Conservation (phyloP, 2,329 filamentous ascomycete species). For the Reticulascus tulasneorum region DNA sequence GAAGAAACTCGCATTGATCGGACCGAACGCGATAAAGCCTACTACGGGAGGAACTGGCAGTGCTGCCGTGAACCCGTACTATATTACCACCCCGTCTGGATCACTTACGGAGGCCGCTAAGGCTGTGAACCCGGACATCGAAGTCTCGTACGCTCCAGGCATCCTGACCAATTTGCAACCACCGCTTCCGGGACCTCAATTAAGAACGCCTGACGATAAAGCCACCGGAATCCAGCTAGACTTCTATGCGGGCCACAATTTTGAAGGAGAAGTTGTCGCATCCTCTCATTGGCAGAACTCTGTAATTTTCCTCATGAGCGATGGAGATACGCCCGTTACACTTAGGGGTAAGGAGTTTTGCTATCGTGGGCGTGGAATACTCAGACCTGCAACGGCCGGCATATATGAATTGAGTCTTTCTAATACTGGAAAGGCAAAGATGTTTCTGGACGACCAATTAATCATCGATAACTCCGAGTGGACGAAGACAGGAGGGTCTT, state of each 20-base stretch:
- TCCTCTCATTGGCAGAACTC: conserved; percentile 15
- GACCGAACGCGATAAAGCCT: conserved; percentile 14
- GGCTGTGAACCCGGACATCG: conserved; percentile 1
- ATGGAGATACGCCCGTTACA: conserved; percentile 13
- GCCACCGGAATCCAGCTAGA: conserved; percentile 12
- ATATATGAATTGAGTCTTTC: conserved; percentile 22
- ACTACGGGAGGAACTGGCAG: conserved; percentile 18
- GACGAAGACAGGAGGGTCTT: conserved; percentile 33
- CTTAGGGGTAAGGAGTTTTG: conserved; percentile 20
- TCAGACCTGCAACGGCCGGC: conserved; percentile 22
- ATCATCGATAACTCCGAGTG: conserved; percentile 42
- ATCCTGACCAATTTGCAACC: conserved; percentile 15
- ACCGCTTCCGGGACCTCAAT: conserved; percentile 4
- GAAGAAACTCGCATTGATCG: conserved; percentile 15
- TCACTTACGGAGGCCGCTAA: conserved; percentile 4
- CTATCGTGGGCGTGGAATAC: conserved; percentile 21
- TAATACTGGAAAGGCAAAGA: conserved; percentile 9
- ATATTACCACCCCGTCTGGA: conserved; percentile 12
- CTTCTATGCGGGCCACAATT: conserved; percentile 13
- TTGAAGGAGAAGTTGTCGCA: conserved; percentile 9
- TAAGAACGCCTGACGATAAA: conserved; percentile 1
- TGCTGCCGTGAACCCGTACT: conserved; percentile 17
- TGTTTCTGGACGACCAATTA: conserved; percentile 31
- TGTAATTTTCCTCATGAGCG: conserved; percentile 16
- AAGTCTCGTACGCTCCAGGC: conserved; percentile 9